phyloP scores from a whole-genome alignment of 164 flowering plant genomes.

The Saururus chinensis region DNA sequence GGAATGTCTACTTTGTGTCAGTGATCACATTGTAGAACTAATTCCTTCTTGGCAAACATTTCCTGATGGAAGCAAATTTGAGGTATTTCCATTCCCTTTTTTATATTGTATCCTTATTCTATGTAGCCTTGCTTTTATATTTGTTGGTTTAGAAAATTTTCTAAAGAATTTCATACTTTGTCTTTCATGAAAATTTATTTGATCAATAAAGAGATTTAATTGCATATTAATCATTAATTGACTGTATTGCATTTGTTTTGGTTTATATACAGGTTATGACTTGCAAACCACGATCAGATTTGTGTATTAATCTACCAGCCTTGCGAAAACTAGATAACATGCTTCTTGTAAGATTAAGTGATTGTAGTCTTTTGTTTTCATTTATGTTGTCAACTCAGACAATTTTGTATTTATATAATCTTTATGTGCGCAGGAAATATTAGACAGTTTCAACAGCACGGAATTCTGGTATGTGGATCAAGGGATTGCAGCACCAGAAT shows the following conservation, averaged over 20 bases:
- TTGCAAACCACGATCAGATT: slow-evolving; percentile 40
- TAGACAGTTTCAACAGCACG: slow-evolving; percentile 42
- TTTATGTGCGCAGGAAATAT: slow-evolving; percentile 16
- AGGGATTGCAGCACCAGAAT: slow-evolving; percentile 30
- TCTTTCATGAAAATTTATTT: background rate
- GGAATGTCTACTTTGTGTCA: slow-evolving; percentile 83
- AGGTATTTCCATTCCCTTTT: slow-evolving; percentile 37
- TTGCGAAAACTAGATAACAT: slow-evolving; percentile 68
- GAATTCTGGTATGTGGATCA: slow-evolving; percentile 64
- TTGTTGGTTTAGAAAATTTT: no score
- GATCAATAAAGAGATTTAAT: no score
- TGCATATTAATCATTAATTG: no score
- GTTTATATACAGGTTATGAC: background rate
- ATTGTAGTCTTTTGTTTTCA: no score
- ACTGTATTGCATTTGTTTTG: background rate
- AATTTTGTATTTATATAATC: background rate
- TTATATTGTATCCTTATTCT: background rate
- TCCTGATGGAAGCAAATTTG: slow-evolving; percentile 82
- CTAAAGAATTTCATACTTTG: background rate
- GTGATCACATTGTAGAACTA: slow-evolving; percentile 86
- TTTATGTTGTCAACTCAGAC: no score
- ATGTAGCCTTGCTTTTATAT: background rate
- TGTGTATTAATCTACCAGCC: slow-evolving; percentile 61
- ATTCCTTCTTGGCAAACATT: slow-evolving; percentile 87
- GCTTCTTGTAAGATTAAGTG: slow-evolving; percentile 21